phyloP scores from a whole-genome alignment of 495 filamentous ascomycete species.

The Penicillium bialowiezense region DNA sequence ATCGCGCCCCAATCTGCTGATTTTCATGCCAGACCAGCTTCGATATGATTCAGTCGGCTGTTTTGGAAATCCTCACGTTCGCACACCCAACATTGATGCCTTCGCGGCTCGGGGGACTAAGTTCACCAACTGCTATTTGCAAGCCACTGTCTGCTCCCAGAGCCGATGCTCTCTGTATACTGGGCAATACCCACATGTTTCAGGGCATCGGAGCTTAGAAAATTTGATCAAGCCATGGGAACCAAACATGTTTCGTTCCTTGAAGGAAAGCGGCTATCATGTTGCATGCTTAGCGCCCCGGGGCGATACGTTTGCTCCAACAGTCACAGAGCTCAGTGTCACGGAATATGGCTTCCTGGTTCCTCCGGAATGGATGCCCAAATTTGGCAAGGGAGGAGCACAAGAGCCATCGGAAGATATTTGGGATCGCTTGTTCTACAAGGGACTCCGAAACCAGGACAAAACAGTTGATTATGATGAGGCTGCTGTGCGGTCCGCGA shows the following conservation, averaged over 20 bases:
- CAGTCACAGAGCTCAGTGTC: conserved; percentile 22
- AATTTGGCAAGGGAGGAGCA: conserved; percentile 10
- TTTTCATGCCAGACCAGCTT: conserved; percentile 29
- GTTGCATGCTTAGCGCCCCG: conserved; percentile 24
- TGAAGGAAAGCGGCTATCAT: conserved; percentile 26
- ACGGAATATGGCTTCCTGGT: conserved; percentile 28
- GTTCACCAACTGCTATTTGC: conserved; percentile 23
- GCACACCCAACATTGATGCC: conserved; percentile 21
- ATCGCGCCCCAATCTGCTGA: conserved; percentile 17
- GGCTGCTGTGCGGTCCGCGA: conserved; percentile 17
- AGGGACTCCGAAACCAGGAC: conserved; percentile 14
- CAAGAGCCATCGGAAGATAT: conserved; percentile 11
- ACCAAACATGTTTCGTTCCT: conserved; percentile 23
- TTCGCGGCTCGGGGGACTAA: conserved; percentile 14
- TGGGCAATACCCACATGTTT: conserved; percentile 22
- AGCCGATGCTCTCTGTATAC: conserved; percentile 24
- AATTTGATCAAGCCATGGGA: conserved; percentile 31
- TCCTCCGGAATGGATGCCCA: conserved; percentile 21
- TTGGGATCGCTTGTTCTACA: conserved; percentile 21
- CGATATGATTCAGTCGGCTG: conserved; percentile 20
- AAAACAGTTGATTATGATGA: conserved; percentile 26
- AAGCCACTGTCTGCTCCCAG: conserved; percentile 26
- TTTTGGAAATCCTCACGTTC: conserved; percentile 9
- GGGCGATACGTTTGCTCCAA: conserved; percentile 25
- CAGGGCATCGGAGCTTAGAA: conserved; percentile 21